Evolutionary conservation across 106 monocot genomes (phyloP).

Genomic region (Hemerocallis citrina): DNA sequence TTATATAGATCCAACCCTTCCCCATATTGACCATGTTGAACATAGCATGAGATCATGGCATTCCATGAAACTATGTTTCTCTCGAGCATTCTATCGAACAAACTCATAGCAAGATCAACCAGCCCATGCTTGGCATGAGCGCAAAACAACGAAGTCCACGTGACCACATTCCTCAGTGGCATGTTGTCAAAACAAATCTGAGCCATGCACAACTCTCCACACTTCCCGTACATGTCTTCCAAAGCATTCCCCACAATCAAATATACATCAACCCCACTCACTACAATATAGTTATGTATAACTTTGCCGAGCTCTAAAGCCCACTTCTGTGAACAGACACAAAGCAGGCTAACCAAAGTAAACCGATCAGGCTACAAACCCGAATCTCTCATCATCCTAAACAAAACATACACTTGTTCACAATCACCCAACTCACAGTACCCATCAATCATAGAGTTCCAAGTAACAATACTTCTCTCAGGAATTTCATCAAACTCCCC

Average conservation of each 20-base stretch:
- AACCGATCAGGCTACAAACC: constrained; percentile 41
- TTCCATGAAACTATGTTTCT: constrained; percentile 61
- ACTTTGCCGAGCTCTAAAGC: constrained; percentile 24
- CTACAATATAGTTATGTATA: constrained; percentile 25
- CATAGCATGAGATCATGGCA: constrained; percentile 55
- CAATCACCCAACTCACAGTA: constrained; percentile 37
- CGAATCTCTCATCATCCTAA: constrained; percentile 32
- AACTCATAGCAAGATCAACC: constrained; percentile 30
- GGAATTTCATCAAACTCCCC: constrained; percentile 60
- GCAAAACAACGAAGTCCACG: constrained; percentile 55
- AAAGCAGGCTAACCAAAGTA: constrained; percentile 54
- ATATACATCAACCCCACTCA: constrained; percentile 22
- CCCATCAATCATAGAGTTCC: constrained; percentile 71
- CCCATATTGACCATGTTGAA: constrained; percentile 14
- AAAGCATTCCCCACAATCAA: constrained; percentile 54
- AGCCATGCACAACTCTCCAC: constrained; percentile 29
- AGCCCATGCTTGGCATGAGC: constrained; percentile 42
- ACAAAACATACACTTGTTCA: constrained; percentile 18
- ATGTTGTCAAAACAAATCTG: constrained; percentile 37
- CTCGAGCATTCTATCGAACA: constrained; percentile 43
- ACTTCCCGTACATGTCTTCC: constrained; percentile 72
- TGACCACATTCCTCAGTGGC: constrained; percentile 36
- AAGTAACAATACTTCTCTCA: constrained; percentile 40
- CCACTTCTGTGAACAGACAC: constrained; percentile 26
- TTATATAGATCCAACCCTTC: constrained; percentile 41